phyloP scores from a whole-genome alignment of 2,329 filamentous ascomycete species.

The Clarireedia sp. region DNA sequence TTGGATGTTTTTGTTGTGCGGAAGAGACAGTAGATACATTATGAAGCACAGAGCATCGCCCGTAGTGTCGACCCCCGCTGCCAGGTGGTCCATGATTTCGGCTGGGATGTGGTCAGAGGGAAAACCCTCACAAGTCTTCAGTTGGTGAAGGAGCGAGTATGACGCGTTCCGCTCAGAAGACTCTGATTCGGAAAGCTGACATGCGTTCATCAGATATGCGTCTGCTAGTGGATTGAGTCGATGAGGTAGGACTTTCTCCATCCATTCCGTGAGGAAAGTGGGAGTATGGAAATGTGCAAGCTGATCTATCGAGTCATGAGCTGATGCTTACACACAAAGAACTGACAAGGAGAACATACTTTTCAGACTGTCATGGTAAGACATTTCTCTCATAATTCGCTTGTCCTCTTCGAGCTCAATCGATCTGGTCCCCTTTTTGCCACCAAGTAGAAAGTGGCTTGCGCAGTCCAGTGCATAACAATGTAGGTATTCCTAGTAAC shows the following conservation, averaged over 20 bases:
- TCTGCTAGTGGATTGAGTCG: neutral
- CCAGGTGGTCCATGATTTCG: slow-evolving; percentile 64
- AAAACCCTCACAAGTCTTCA: slow-evolving; percentile 44
- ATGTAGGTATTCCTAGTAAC: slow-evolving; percentile 37
- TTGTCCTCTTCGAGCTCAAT: slow-evolving; percentile 48
- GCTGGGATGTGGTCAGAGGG: slow-evolving; percentile 44
- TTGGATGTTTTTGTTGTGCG: slow-evolving; percentile 45
- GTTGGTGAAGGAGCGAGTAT: slow-evolving; percentile 48
- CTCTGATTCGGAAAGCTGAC: neutral
- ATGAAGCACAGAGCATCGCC: slow-evolving; percentile 63
- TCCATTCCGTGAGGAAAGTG: neutral
- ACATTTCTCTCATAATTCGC: slow-evolving; percentile 60
- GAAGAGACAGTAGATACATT: slow-evolving; percentile 62
- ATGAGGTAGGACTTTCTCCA: neutral
- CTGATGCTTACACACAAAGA: neutral
- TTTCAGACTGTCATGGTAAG: slow-evolving; percentile 59
- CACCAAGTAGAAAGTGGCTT: slow-evolving; percentile 62
- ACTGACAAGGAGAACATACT: slow-evolving; percentile 36
- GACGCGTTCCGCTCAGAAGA: slow-evolving; percentile 40
- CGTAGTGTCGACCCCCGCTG: slow-evolving; percentile 64
- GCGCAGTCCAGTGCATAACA: slow-evolving; percentile 63
- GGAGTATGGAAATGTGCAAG: neutral
- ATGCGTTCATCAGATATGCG: neutral
- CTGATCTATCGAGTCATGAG: neutral
- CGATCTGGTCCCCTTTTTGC: slow-evolving; percentile 50